Conservation (phyloP, 164 flowering plant species). For the Aristolochia californica region DNA sequence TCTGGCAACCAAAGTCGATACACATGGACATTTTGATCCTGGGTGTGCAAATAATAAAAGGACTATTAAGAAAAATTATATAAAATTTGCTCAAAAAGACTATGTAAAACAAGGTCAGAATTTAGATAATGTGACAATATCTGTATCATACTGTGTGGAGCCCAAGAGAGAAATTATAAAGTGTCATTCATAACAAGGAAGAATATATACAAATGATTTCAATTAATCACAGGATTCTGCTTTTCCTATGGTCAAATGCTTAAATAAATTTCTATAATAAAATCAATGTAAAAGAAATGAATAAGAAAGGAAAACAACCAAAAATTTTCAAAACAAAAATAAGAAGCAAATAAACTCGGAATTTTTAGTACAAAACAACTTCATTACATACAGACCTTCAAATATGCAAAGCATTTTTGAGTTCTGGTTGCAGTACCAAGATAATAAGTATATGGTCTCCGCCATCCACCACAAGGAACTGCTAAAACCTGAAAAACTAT, state of each 20-base stretch:
- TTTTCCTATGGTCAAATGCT: neutral
- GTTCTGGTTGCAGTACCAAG: slow-evolving; percentile 69
- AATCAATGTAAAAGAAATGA: neutral
- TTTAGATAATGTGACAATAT: too few relatives aligned
- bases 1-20: slow-evolving; percentile 45
- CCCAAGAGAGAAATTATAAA: too few relatives aligned
- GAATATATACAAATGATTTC: too few relatives aligned
- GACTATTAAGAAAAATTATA: neutral
- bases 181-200: too few relatives aligned
- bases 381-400: slow-evolving; percentile 45
- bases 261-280: neutral
- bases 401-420: slow-evolving; percentile 72
- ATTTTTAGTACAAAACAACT: neutral
- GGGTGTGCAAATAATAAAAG: slow-evolving; percentile 9
- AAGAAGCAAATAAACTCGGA: neutral
- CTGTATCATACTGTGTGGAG: too few relatives aligned
- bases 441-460: slow-evolving; percentile 86
- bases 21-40: slow-evolving; percentile 70
- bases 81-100: neutral
- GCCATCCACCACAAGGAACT: slow-evolving; percentile 97
- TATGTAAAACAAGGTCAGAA: neutral
- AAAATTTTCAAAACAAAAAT: neutral
- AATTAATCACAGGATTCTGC: too few relatives aligned
- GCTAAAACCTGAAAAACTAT: slow-evolving; percentile 43
- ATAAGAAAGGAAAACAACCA: neutral